Percentiles rank a stretch among this genome's conserved stretches.
Evolutionary conservation across 2,329 filamentous ascomycete genomes (phyloP).

Genomic region (Trichoderma afroharzianum): DNA sequence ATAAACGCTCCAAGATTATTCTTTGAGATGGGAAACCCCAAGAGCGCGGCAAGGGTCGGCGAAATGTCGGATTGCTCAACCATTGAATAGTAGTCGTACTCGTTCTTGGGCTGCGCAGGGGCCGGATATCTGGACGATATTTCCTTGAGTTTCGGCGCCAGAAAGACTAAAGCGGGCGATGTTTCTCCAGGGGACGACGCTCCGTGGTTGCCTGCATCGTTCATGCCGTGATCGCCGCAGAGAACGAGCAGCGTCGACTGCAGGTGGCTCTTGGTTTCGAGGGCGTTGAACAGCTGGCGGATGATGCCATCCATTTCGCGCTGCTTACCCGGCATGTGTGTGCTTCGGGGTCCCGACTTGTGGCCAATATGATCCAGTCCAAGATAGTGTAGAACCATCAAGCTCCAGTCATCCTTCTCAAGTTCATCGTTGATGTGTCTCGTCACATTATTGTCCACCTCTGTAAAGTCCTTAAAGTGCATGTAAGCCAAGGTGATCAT

Average conservation of each 20-base stretch:
- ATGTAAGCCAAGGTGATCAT: background rate
- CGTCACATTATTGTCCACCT: slow-evolving; percentile 97
- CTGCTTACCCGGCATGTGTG: slow-evolving; percentile 91
- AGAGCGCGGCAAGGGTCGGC: slow-evolving; percentile 78
- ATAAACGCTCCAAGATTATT: slow-evolving; percentile 92
- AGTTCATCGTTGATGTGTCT: slow-evolving; percentile 80
- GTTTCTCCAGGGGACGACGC: slow-evolving; percentile 93
- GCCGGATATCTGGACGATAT: slow-evolving; percentile 44
- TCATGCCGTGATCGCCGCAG: slow-evolving; percentile 98
- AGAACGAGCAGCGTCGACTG: slow-evolving; percentile 77
- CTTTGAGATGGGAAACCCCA: slow-evolving; percentile 82
- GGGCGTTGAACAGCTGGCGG: slow-evolving; percentile 68
- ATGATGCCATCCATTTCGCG: slow-evolving; percentile 88
- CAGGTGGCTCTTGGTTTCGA: slow-evolving; percentile 68
- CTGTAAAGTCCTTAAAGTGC: slow-evolving; percentile 75
- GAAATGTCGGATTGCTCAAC: slow-evolving; percentile 96
- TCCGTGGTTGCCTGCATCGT: slow-evolving; percentile 94
- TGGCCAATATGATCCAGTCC: slow-evolving; percentile 97
- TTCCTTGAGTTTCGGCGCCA: slow-evolving; percentile 73
- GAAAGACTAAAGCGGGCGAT: slow-evolving; percentile 85
- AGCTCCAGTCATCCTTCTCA: slow-evolving; percentile 76
- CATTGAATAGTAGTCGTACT: slow-evolving; percentile 78
- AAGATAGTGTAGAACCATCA: slow-evolving; percentile 91
- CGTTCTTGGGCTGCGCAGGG: slow-evolving; percentile 58
- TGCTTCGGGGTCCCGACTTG: slow-evolving; percentile 83